These are phyloP conservation scores for Batrachochytrium dendrobatidis DNA, from an alignment of 371 early-diverging fungal genomes.

Conservation along the genomic window DNA sequence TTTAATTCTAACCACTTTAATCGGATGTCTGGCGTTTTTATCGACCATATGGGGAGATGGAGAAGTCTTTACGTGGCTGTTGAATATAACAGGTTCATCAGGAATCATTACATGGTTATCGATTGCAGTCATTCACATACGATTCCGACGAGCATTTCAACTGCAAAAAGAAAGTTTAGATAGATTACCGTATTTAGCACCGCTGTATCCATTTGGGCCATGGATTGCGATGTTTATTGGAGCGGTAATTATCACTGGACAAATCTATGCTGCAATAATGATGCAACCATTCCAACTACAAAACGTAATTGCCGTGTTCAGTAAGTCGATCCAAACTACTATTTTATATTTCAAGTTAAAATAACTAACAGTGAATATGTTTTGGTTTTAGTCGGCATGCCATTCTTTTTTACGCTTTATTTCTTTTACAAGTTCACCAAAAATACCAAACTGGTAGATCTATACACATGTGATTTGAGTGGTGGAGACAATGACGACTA, in stretches of 20 bases:
- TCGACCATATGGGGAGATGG: slow-evolving; percentile 43
- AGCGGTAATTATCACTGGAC: slow-evolving; percentile 21
- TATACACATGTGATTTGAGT: slow-evolving; percentile 32
- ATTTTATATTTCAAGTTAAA: no score
- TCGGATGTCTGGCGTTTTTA: slow-evolving; percentile 51
- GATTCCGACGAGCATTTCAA: slow-evolving; percentile 73
- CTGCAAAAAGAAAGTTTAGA: slow-evolving; percentile 57
- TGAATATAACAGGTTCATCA: slow-evolving; percentile 62
- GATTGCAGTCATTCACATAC: slow-evolving; percentile 58
- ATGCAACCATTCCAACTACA: background rate
- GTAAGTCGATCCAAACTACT: no score
- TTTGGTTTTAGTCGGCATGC: slow-evolving; percentile 34
- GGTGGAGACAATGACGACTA: no score
- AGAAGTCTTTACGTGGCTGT: slow-evolving; percentile 65
- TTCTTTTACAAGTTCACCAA: slow-evolving; percentile 27
- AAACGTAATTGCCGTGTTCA: slow-evolving; percentile 9
- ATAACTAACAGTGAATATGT: no score
- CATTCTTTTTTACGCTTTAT: slow-evolving; percentile 39
- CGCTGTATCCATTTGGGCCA: slow-evolving; percentile 57
- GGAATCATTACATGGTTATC: slow-evolving; percentile 74
- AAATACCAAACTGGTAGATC: slow-evolving; percentile 27
- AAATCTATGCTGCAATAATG: slow-evolving; percentile 15
- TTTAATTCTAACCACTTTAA: slow-evolving; percentile 43
- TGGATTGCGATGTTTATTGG: slow-evolving; percentile 24
- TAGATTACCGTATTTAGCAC: slow-evolving; percentile 65